These are phyloP conservation scores for Trichoderma endophyticum DNA, from an alignment of 2,329 filamentous ascomycete species.

Conservation along the genomic window DNA sequence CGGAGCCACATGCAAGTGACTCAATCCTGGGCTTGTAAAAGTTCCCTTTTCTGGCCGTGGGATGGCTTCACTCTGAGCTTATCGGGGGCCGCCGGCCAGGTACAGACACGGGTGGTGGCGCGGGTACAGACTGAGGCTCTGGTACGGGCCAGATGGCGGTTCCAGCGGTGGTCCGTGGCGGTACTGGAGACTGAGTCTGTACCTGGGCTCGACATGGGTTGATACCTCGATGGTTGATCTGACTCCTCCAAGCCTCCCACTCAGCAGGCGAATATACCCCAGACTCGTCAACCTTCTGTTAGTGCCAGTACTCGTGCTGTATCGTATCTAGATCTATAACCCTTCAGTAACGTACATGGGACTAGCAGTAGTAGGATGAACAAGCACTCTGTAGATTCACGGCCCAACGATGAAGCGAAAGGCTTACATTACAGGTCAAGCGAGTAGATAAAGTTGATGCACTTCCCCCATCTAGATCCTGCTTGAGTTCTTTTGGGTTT, in stretches of 20 bases:
- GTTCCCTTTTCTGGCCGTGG: background rate
- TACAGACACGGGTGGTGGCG: background rate
- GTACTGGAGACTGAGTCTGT: background rate
- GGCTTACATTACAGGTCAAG: background rate
- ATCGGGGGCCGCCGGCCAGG: background rate
- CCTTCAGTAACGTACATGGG: background rate
- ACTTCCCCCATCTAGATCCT: background rate
- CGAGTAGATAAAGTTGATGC: constrained; percentile 11
- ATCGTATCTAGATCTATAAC: background rate
- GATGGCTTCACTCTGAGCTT: background rate
- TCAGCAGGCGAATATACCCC: background rate
- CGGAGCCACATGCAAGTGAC: constrained; percentile 27
- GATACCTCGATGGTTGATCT: background rate
- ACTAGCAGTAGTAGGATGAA: background rate
- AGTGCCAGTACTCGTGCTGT: background rate
- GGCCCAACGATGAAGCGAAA: background rate
- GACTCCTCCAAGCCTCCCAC: background rate
- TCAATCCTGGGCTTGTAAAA: constrained; percentile 26
- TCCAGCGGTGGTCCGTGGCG: background rate
- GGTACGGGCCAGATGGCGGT: background rate
- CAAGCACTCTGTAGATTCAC: background rate
- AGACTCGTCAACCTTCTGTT: background rate
- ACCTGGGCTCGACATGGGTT: background rate
- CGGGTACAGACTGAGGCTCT: background rate
- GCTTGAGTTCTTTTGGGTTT: background rate